Percentiles rank a stretch among this genome's conserved stretches.
Conservation (phyloP, 2,329 filamentous ascomycete genomes). For the Sarocladium kiliense region DNA sequence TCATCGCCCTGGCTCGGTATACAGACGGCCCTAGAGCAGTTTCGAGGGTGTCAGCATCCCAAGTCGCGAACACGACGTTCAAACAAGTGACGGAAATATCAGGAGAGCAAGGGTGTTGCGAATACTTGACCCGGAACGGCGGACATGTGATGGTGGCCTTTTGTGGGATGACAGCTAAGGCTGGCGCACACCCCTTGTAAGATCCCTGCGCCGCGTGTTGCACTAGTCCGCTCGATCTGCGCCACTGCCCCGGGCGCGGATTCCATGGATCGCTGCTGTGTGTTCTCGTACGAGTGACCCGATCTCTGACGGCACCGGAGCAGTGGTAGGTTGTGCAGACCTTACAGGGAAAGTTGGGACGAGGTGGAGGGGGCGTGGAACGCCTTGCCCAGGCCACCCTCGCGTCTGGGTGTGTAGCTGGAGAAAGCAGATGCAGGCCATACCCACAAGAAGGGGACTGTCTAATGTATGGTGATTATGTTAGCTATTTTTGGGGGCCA, state of each 20-base stretch:
- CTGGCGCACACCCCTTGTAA: not conserved
- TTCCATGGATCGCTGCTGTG: not conserved
- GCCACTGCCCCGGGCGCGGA: not conserved
- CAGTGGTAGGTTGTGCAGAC: slow-evolving; percentile 4
- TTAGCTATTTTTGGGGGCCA: slow-evolving; percentile 4
- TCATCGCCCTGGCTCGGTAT: not conserved
- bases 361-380: slow-evolving; percentile 4
- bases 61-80: not conserved
- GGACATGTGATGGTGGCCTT: not conserved
- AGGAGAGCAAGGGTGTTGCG: not conserved
- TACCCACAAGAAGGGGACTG: not conserved
- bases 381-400: not conserved
- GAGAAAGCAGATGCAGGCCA: not conserved
- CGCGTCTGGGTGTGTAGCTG: not conserved
- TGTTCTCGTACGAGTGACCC: not conserved
- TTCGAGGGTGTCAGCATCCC: not conserved
- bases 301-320: slow-evolving; percentile 4
- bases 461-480: slow-evolving; percentile 4
- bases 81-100: not conserved
- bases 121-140: not conserved
- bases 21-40: not conserved
- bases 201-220: not conserved
- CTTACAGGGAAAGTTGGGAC: not conserved
- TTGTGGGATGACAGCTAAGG: not conserved
- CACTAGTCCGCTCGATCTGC: slow-evolving; percentile 1